A percentile compares a stretch with the other conserved stretches of the same genome.
phyloP scores from a whole-genome alignment of 495 filamentous ascomycete species.

The Aspergillus avenaceus region DNA sequence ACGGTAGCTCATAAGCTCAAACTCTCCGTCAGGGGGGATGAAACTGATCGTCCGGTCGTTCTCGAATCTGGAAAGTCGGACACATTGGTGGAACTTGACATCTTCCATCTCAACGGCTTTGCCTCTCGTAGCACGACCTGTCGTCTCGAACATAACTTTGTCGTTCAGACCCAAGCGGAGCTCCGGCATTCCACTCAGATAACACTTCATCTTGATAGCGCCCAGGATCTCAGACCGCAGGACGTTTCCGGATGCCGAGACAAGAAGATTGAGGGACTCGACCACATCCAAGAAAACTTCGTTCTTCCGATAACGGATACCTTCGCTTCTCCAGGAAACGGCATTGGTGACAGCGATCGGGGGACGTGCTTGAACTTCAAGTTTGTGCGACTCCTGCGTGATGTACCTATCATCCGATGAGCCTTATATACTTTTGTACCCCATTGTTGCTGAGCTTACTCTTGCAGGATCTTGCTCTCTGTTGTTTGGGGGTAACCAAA shows the following conservation, averaged over 20 bases:
- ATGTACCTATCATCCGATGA: conserved; percentile 63
- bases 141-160: conserved; percentile 99
- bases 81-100: conserved; percentile 99
- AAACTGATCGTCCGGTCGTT: conserved; percentile 99
- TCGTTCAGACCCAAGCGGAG: conserved; percentile 93
- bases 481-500: conserved; percentile 99
- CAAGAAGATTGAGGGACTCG: conserved; percentile 94
- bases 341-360: conserved; percentile 99
- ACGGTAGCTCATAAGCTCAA: conserved; percentile 99
- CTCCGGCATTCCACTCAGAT: conserved; percentile 97
- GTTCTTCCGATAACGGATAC: conserved; percentile 98
- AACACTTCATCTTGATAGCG: conserved; percentile 99
- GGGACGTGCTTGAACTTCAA: conserved; percentile 97
- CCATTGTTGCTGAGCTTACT: conserved; percentile 46
- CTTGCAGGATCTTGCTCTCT: conserved; percentile 97
- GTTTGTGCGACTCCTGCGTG: conserved; percentile 98
- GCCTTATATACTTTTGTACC: background rate
- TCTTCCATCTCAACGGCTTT: conserved; percentile 99
- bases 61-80: conserved; percentile 91
- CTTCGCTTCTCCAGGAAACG: conserved; percentile 96
- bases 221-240: conserved; percentile 95
- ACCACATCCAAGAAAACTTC: conserved; percentile 98
- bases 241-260: conserved; percentile 92
- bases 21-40: conserved; percentile 97
- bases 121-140: conserved; percentile 86